Base-by-base conservation (phyloP, 202 grass and related monocot species). In the Tripidium arundinaceum region DNA sequence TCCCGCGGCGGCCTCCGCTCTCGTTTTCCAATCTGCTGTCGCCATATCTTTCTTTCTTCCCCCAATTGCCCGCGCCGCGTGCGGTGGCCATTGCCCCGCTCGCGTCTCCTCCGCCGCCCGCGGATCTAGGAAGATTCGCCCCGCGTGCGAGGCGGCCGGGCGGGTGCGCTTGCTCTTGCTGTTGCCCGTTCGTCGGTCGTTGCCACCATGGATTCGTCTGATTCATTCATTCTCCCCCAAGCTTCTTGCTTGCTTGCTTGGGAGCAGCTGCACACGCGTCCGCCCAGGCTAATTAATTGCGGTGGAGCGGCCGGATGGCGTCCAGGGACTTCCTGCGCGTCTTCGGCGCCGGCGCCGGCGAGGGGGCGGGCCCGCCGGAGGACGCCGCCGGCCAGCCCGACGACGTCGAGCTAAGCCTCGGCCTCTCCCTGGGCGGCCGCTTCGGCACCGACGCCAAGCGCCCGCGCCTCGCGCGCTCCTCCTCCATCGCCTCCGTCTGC, bases 391-490 rank as follows among this genome's bases (percentile, higher is more conserved):
- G 76, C 62, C 83, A 89, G 38, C 58, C 89, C 6, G 94, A 86
- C 71, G 86, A 94, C 78, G 66, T 98, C 59, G 94, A 98, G 80
- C 89, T 98, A 9, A 90, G 88, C 85, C 84, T 94, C 13, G 91
- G 87, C 24, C 88, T 94, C 12, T 98, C 94, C 2, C 78, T 94
- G 0, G 88, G 90, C 47, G 94, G 91, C 58, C 78, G 79, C 33
- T 94, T 98, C 67, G 89, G 89, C 28, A 65, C 70, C 22, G 89
- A 86, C 26, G 71, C 72, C 61, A 89, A 89, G 77, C 58, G 68
- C 11, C 47, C 11, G 47, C 60, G 85, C 58, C 84, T 97, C 8
- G 76, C 73, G 29, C 89, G 94, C 36, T 88, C 94, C 38, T 86
- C 89, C 4, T 97, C 94, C 61, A 84, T 97, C 80, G 91, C 87